phyloP scores from a whole-genome alignment of 257 asterid genomes.

The Paraleonurus japonicus region DNA sequence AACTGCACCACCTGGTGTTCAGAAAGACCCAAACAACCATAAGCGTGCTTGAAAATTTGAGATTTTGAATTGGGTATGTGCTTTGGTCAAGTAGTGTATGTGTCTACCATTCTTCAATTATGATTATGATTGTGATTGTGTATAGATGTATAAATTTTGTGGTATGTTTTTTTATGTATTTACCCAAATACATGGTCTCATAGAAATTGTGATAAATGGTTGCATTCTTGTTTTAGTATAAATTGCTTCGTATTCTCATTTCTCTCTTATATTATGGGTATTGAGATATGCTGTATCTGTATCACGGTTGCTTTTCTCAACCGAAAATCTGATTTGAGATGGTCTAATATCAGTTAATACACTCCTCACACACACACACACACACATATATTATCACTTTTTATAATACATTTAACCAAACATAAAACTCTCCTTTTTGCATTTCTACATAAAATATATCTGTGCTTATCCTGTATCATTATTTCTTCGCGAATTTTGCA shows the following conservation, averaged over 20 bases:
- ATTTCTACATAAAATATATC: too few species aligned
- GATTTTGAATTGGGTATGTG: slow-evolving; percentile 27
- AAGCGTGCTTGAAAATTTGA: slow-evolving; percentile 18
- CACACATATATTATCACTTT: too few species aligned
- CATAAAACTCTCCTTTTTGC: too few species aligned
- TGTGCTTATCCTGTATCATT: too few species aligned
- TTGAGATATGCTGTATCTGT: not conserved
- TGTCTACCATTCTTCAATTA: slow-evolving; percentile 28
- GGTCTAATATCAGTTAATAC: too few species aligned
- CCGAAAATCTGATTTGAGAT: too few species aligned
- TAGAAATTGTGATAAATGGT: slow-evolving; percentile 5
- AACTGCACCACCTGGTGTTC: slow-evolving; percentile 92
- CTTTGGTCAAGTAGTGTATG: slow-evolving; percentile 33
- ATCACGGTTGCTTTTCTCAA: too few species aligned
- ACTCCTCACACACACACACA: too few species aligned
- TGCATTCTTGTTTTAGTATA: not conserved
- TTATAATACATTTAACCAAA: too few species aligned
- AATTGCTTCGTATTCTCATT: not conserved
- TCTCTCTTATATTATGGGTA: not conserved
- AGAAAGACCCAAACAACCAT: slow-evolving; percentile 39
- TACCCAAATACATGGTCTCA: not conserved
- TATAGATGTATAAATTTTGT: slow-evolving; percentile 26
- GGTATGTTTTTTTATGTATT: slow-evolving; percentile 23
- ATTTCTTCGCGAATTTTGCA: too few species aligned
- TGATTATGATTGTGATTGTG: slow-evolving; percentile 22